Evolutionary conservation across 2,329 filamentous ascomycete genomes (phyloP), one percentile per base, ranked within the genome.

Genomic region (Cladosporium austrohemisphaericum): DNA sequence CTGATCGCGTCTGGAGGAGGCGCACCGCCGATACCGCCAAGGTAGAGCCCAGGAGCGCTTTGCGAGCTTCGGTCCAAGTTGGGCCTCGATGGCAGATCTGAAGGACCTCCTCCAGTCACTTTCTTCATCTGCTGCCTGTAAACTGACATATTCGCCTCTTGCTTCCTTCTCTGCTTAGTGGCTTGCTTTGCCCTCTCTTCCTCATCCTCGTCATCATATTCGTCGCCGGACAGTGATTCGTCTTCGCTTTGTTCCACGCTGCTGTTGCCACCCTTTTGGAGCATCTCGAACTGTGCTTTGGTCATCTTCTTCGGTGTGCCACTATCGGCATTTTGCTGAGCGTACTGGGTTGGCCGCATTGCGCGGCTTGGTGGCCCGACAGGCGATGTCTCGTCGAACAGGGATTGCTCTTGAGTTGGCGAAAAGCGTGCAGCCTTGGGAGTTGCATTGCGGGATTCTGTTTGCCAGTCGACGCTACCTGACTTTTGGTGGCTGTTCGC

Each of bases 61-160:
- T 49, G 29, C 49, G 68, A 71, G 4, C 80, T 81, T 26, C 76
- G 71, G 14, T 77, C 74, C 53, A 84, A 67, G 41, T 72, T 71
- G 11, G 80, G 76, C n/a, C 81, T 79, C 20, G 76, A 67, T 3
- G 76, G 66, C 10, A 68, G 57, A 33, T 72, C 69, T 9, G 75
- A 67, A 4, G 76, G 67, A 18, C 81, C 71, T 58, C 92, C 88
- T 40, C 90, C 90, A 1, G 89, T 94, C 23, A 93, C 86, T 70
- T 95, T 95, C 86, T 92, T 95, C 90, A 95, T 95, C 68, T 93
- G 87, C 66, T 95, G 90, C 51, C 90, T 81, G 67, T 95, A 95
- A 1, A 95, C 85, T 1, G 88, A 79, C 75, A 95, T 84, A 65
- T 93, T 88, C 10, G 90, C 90, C 68, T 95, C 88, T 65, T 95